Evolutionary conservation across 768 basidiomycete species (phyloP).

Genomic region (Floccularia luteovirens): DNA sequence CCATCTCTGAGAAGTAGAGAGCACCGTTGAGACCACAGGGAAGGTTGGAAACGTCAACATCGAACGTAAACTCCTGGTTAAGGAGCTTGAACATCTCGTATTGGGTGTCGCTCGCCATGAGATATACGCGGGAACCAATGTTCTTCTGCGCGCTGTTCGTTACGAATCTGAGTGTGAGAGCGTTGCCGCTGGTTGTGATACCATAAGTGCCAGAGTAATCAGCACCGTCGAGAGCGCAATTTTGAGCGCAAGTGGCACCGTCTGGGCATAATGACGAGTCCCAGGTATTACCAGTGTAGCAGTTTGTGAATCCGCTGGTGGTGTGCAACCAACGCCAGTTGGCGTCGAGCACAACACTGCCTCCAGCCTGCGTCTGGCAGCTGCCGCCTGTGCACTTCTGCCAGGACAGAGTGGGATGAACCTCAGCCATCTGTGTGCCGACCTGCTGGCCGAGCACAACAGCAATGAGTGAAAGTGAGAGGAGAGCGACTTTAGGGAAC

Average conservation of each 20-base stretch:
- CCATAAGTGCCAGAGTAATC: slow-evolving; percentile 41
- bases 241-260: slow-evolving; percentile 33
- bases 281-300: slow-evolving; percentile 55
- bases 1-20: slow-evolving; percentile 46
- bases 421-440: slow-evolving; percentile 39
- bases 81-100: slow-evolving; percentile 33
- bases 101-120: slow-evolving; percentile 28
- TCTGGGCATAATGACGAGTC: slow-evolving; percentile 42
- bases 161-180: slow-evolving; percentile 35
- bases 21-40: slow-evolving; percentile 50
- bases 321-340: slow-evolving; percentile 49
- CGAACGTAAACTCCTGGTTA: slow-evolving; percentile 50
- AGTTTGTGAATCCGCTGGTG: slow-evolving; percentile 26
- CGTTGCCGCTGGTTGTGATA: slow-evolving; percentile 31
- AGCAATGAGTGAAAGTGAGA: slow-evolving; percentile 23
- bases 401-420: slow-evolving; percentile 36
- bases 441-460: slow-evolving; percentile 39
- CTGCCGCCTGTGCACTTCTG: slow-evolving; percentile 37
- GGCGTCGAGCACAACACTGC: slow-evolving; percentile 37
- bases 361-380: slow-evolving; percentile 22
- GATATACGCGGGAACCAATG: slow-evolving; percentile 35
- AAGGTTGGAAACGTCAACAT: slow-evolving; percentile 46
- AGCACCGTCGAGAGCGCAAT: slow-evolving; percentile 38
- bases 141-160: slow-evolving; percentile 27
- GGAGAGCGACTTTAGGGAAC: slow-evolving; percentile 25